phyloP scores from a whole-genome alignment of 306 rosid genomes.

The Crotalaria pallida region DNA sequence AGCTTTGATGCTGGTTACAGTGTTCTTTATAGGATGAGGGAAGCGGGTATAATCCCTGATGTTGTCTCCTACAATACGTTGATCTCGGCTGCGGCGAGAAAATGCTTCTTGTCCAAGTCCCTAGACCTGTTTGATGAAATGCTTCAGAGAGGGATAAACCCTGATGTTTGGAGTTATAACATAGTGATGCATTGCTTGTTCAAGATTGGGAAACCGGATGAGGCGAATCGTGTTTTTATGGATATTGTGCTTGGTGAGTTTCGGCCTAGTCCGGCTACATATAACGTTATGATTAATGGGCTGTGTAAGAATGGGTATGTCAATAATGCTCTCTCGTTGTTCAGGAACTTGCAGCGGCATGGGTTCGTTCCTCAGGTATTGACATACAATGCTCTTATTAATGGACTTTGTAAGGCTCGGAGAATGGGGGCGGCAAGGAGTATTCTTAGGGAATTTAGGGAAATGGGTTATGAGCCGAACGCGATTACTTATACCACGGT shows the following conservation, averaged over 20 bases:
- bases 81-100: conserved; percentile 48
- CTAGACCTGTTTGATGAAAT: conserved; percentile 66
- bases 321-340: conserved; percentile 52
- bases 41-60: conserved; percentile 65
- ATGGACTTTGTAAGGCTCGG: conserved; percentile 64
- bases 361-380: conserved; percentile 59
- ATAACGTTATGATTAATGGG: conserved; percentile 67
- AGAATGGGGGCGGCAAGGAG: conserved; percentile 41
- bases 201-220: conserved; percentile 64
- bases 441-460: conserved; percentile 50
- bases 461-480: conserved; percentile 47
- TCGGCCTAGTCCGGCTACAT: conserved; percentile 36
- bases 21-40: conserved; percentile 57
- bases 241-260: conserved; percentile 34
- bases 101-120: conserved; percentile 29
- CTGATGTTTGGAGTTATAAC: conserved; percentile 71
- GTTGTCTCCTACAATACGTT: conserved; percentile 68
- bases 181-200: conserved; percentile 68
- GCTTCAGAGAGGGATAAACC: conserved; percentile 45
- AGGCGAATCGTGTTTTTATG: conserved; percentile 52
- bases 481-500: conserved; percentile 64
- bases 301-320: conserved; percentile 58
- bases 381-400: conserved; percentile 64
- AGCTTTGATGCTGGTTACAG: conserved; percentile 47
- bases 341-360: conserved; percentile 47